Evolutionary conservation across 2,329 filamentous ascomycete species (phyloP), one percentile per base, ranked within the genome.

Genomic region (Fusarium sp.): DNA sequence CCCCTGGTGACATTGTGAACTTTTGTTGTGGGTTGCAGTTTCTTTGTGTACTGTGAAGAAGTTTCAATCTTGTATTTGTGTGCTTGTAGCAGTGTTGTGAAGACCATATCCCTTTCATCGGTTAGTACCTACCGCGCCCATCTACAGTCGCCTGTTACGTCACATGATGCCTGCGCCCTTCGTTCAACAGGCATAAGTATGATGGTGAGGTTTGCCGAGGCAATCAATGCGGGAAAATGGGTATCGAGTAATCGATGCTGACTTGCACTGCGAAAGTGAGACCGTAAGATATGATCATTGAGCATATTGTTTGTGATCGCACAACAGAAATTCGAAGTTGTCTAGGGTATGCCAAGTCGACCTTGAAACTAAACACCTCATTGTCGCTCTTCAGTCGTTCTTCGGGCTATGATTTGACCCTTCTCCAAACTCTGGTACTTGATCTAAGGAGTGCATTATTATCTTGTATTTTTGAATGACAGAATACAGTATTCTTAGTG

Each of bases 1-100:
- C 58, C 42, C 68, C 68, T 14, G 79, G 77, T 5, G 78, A 79
- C 81, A 77, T 74, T 7, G 39, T 55, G 10, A 15, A 35, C 38
- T 25, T n/a, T 51, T 10, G 10, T 9, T 16, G 56, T n/a, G 5
- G 9, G 10, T 45, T 31, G 31, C 18, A 29, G 14, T 21, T 14
- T 35, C n/a, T 48, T 33, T 37, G 18, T 21, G 11, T 60, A 15
- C 33, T 25, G 37, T 44, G 14, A 7, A 14, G 29, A 21, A 16
- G 16, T 38, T 64, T 31, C 41, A n/a, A 12, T 27, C 37, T 44
- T 35, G 16, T 21, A n/a, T 44, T 33, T 15, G 48, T 39, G 18
- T 31, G 29, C n/a, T 31, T 41, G 19, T 27, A 33, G 38, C 31
- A 25, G 46, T 25, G 33, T 18, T 35, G 29, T 23, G 23, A 21